These are phyloP conservation scores for Fragaria nilgerrensis DNA, from an alignment of 306 rosid species.

Conservation along the genomic window DNA sequence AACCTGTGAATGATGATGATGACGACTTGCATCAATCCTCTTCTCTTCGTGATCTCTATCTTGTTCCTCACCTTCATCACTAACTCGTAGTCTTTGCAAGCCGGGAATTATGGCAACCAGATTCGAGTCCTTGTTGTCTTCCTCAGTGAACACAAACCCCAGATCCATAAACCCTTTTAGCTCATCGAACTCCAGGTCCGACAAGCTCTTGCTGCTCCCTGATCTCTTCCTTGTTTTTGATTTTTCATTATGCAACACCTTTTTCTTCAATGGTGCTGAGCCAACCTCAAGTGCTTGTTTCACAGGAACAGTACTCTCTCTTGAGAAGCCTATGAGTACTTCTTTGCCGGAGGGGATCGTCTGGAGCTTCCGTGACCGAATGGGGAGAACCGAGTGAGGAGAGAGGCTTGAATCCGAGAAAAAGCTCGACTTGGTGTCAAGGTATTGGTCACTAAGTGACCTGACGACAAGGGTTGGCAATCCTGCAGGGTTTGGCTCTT, in stretches of 20 bases:
- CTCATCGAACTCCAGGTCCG: conserved; percentile 72
- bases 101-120: conserved; percentile 72
- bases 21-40: conserved; percentile 16
- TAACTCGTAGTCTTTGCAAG: conserved; percentile 49
- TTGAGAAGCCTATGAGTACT: conserved; percentile 28
- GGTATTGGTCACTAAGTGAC: conserved; percentile 47
- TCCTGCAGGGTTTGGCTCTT: conserved; percentile 11
- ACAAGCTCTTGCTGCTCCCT: conserved; percentile 42
- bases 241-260: background rate
- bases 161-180: conserved; percentile 88
- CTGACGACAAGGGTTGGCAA: conserved; percentile 33
- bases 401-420: conserved; percentile 27
- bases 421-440: conserved; percentile 21
- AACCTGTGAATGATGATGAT: conserved; percentile 7
- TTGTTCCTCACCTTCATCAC: conserved; percentile 7
- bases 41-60: conserved; percentile 13
- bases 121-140: conserved; percentile 44
- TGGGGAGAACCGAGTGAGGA: conserved; percentile 36
- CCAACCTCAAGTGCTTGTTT: background rate
- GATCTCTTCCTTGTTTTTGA: conserved; percentile 12
- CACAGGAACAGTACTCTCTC: background rate
- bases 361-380: conserved; percentile 31
- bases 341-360: conserved; percentile 49
- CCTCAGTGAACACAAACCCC: conserved; percentile 78
- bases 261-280: conserved; percentile 7